Evolutionary conservation across 2,329 filamentous ascomycete genomes (phyloP).

Genomic region (Penicillium verrucosum): DNA sequence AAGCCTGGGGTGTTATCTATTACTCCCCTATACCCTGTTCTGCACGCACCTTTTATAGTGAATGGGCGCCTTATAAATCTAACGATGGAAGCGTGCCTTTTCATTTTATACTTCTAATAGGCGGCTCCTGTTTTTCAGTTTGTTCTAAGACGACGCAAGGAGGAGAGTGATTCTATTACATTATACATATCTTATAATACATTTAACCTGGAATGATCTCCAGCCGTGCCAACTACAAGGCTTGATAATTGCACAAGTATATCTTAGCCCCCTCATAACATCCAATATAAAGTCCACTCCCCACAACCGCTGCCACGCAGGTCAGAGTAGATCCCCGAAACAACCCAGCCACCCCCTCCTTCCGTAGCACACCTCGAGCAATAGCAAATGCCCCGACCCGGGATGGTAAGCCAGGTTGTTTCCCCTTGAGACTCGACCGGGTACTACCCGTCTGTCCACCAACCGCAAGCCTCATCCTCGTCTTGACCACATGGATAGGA

Average conservation of each 20-base stretch:
- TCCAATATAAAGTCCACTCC: constrained; percentile 10
- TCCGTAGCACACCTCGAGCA: background rate
- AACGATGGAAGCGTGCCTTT: background rate
- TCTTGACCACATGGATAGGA: constrained; percentile 12
- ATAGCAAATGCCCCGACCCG: background rate
- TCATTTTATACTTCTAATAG: background rate
- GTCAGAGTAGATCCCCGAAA: constrained; percentile 12
- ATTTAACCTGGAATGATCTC: background rate
- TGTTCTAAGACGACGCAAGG: background rate
- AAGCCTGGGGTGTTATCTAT: background rate
- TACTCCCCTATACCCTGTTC: background rate
- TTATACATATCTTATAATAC: background rate
- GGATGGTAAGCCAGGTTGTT: background rate
- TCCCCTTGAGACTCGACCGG: background rate
- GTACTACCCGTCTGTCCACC: background rate
- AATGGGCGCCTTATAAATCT: background rate
- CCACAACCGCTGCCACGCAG: constrained; percentile 3
- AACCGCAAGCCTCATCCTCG: constrained; percentile 9
- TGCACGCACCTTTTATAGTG: background rate
- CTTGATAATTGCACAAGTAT: constrained; percentile 6
- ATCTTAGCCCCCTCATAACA: constrained; percentile 25
- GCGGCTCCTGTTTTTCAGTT: background rate
- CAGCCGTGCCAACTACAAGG: background rate
- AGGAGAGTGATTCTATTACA: background rate
- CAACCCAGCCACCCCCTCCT: constrained; percentile 9